Base-by-base conservation (phyloP, 169 alveolate genomes). In the Plasmodium coatneyi region DNA sequence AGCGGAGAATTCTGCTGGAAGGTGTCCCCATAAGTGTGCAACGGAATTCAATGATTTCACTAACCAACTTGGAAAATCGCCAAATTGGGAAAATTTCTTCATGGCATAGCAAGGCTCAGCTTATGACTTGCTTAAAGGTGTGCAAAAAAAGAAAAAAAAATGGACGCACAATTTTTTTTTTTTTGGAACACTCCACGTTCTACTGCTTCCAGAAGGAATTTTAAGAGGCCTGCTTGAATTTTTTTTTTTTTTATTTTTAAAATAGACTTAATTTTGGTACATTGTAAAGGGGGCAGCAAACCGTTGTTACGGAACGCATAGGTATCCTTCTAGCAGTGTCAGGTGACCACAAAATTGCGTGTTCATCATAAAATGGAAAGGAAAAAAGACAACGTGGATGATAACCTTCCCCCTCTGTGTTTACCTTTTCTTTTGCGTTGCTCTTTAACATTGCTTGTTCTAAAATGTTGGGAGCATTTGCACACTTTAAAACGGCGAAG, bases 31-130 rank as follows among this genome's bases (percentile, higher is more conserved):
- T 7, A 12, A 34, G 80, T 52, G 84, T 19, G 54, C 14, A 66
- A 22, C 49, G 39, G 12, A 76, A 19, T 84, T 84, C 93, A 84
- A 74, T 84, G 93, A 30, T 84, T 74, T 39, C 4, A 39, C 28
- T 83, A 32, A 56, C 41, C 56, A 46, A 16, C 16, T 19, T 79
- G 25, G 71, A 7, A 79, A 28, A 79, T 32, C 30, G 25, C 76
- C 34, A 66, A 66, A 5, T 66, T 66, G 34, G 34, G 34, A 66
- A 66, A 66, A 19, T 34, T 25, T 25, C 34, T 66, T 66, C 16
- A 66, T 19, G 34, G 5, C 76, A 22, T 25, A 66, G 76, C 12
- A 25, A 19, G 16, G 16, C 12, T 22, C 34, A 66, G 34, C 34
- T 6, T 19, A 66, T 19, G 34, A 22, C 36, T 66, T 66, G 16